Base-by-base conservation (phyloP, 2,329 filamentous ascomycete genomes). In the Epichloe festucae region DNA sequence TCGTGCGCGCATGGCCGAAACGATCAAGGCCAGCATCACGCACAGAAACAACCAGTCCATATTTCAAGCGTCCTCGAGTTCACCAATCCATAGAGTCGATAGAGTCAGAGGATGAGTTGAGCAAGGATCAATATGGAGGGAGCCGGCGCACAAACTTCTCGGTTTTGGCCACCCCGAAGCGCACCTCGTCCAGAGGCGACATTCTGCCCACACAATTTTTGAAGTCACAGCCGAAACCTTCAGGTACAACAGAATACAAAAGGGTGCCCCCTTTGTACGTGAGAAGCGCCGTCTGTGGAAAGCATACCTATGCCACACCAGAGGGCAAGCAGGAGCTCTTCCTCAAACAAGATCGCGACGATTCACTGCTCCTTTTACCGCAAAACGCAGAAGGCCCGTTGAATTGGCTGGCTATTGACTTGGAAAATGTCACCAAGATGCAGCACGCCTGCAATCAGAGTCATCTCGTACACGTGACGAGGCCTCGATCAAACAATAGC, bases 101-200 rank as follows among this genome's bases (percentile, higher is more conserved):
- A n/a, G 54, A 61, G 2, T 65, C 60, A 2, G 64, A 64, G 31
- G 66, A 68, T 49, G 65, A 68, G 53, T 56, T 68, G 12, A 56
- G 50, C 31, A 50, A 31, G 46, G 15, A 15, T n/a, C 15, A 34
- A 15, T 17, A 44, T 34, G 15, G 58, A 57, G 34, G 56, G 49
- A 17, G 56, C 50, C 44, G 58, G 21, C n/a, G 57, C 35, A 45
- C 44, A 39, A 58, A 57, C 31, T 52, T 57, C 17, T 48, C 46
- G 4, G 34, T 58, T 8, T 23, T 23, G 38, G 10, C 10, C 38
- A 51, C 6, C 39, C 34, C 14, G n/a, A 53, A 46, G 35, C 23
- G 8, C 12, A 38, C 10, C 19, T 14, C 42, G 31, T 50, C 55
- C 31, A 58, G 63, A 47, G 62, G 59, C 34, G 65, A 67, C 40